Evolutionary conservation across 768 basidiomycete species (phyloP), one percentile per base, ranked within the genome.

Genomic region (Chiua virens): DNA sequence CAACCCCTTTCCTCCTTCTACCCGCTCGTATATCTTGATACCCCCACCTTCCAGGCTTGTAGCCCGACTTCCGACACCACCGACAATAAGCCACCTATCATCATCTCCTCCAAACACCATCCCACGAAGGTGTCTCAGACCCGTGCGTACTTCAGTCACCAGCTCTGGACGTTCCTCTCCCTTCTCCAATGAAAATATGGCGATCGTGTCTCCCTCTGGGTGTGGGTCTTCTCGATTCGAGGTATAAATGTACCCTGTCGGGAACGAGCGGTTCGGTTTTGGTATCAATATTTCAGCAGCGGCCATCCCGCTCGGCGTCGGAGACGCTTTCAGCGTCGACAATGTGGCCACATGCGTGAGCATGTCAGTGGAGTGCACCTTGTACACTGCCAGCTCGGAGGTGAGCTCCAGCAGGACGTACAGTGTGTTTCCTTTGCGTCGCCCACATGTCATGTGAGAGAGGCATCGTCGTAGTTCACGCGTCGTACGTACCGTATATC

Each of bases 211-310:
- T 21, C 89, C 88, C 41, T 77, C 81, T 0, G 81, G 73, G 20
- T 80, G 77, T 5, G 83, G 83, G 59, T 89, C 83, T 58, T 89
- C 85, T 28, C 90, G 77, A 67, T 91, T 92, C 4, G 89, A 86
- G 11, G 81, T 70, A 61, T 89, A 92, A 15, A 91, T 70, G 65
- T 85, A 85, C 3, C 80, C 75, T 1, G 69, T 72, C 0, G 82
- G 73, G 70, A 76, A 86, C 4, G 75, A 62, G 8, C 69, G 37
- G 53, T 82, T 83, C 13, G 82, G 73, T 7, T 70, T 60, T 0
- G 86, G 81, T 50, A 87, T 71, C 48, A 88, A 73, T 54, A 90
- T 78, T 59, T 89, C 90, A 0, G 87, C 84, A 4, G 84, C 86
- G 44, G 79, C 73, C 83, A 85, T 84, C 37, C 65, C 63, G 47